Evolutionary conservation across 2,329 filamentous ascomycete species (phyloP).

Genomic region (Ophiostoma angusticollis): DNA sequence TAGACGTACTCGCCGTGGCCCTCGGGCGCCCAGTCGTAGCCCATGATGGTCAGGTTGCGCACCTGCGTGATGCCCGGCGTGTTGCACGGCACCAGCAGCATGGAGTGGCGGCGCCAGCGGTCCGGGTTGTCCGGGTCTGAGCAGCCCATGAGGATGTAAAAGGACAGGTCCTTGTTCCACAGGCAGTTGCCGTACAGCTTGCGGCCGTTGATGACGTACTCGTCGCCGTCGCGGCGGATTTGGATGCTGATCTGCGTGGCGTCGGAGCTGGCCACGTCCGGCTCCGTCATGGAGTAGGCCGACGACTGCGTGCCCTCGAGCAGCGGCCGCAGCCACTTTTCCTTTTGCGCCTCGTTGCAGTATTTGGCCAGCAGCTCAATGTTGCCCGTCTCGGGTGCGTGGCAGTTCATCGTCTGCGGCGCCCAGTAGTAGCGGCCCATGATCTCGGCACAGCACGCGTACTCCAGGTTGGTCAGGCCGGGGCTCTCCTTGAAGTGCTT

Average conservation of each 20-base stretch:
- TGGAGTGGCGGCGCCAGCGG: conserved; percentile 80
- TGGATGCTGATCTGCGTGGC: conserved; percentile 83
- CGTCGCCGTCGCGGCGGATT: conserved; percentile 70
- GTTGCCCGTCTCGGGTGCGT: conserved; percentile 84
- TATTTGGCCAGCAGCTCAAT: conserved; percentile 95
- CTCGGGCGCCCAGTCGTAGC: conserved; percentile 93
- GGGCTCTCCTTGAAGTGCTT: conserved; percentile 93
- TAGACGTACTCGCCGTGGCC: conserved; percentile 90
- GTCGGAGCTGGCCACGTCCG: conserved; percentile 76
- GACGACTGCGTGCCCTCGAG: conserved; percentile 77
- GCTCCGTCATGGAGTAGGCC: conserved; percentile 90
- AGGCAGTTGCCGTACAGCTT: conserved; percentile 99
- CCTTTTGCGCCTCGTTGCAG: conserved; percentile 74
- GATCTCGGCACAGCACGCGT: conserved; percentile 93
- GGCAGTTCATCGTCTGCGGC: conserved; percentile 78
- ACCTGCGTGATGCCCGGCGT: conserved; percentile 82
- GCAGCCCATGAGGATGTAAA: conserved; percentile 97
- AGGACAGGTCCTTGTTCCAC: conserved; percentile 77
- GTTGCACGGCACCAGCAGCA: conserved; percentile 71
- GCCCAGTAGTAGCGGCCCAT: conserved; percentile 75
- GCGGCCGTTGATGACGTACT: conserved; percentile 88
- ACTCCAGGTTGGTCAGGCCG: conserved; percentile 89
- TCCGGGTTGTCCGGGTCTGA: conserved; percentile 63
- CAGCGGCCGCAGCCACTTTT: conserved; percentile 67
- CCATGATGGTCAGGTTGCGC: conserved; percentile 87